Conservation (phyloP, 768 basidiomycete genomes). For the Termitomyces sp. region DNA sequence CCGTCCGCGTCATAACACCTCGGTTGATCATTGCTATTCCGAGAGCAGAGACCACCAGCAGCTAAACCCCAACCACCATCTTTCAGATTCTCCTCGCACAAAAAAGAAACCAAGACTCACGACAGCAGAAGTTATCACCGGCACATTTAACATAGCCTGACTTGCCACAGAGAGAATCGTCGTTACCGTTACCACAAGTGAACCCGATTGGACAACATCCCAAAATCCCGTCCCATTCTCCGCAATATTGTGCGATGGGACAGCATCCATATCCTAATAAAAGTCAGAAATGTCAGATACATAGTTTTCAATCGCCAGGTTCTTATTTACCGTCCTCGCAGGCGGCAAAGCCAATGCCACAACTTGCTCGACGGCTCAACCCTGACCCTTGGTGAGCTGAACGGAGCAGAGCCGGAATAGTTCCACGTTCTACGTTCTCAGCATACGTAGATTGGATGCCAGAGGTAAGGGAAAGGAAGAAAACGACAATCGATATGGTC, state of each 20-base stretch:
- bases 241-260: constrained; percentile 17
- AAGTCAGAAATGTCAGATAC: background rate
- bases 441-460: background rate
- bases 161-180: constrained; percentile 7
- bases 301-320: background rate
- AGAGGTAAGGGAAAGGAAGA: background rate
- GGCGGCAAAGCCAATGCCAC: background rate
- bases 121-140: constrained; percentile 18
- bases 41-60: constrained; percentile 10
- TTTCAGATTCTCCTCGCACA: background rate
- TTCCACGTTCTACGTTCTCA: background rate
- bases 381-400: background rate
- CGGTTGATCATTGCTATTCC: background rate
- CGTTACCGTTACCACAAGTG: constrained; percentile 12
- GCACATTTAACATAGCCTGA: constrained; percentile 11
- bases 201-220: constrained; percentile 17
- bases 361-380: background rate
- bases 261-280: constrained; percentile 14
- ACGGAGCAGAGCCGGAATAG: background rate
- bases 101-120: constrained; percentile 5
- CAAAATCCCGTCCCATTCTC: constrained; percentile 14
- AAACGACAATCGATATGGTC: background rate
- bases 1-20: constrained; percentile 1
- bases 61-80: background rate
- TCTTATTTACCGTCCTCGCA: background rate